Conservation (phyloP, 164 flowering plant species). For the Piper longum region DNA sequence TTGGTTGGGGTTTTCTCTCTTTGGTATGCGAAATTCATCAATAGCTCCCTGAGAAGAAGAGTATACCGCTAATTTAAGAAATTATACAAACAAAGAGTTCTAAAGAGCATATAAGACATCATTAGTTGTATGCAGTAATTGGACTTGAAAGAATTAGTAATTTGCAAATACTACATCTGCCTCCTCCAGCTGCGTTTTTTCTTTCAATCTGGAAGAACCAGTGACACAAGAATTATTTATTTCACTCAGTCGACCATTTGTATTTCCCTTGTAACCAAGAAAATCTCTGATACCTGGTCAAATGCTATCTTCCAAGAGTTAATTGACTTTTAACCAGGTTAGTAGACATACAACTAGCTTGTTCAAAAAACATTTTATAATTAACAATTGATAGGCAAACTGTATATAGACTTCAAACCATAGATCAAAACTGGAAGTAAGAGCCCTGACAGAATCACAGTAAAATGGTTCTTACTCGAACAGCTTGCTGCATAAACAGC, state of each 20-base stretch:
- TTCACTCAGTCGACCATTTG: no score
- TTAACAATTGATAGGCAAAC: no score
- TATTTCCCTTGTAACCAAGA: no score
- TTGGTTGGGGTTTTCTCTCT: slow-evolving; percentile 54
- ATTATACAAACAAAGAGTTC: not conserved
- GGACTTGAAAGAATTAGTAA: not conserved
- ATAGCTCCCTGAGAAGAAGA: slow-evolving; percentile 49
- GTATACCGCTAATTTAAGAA: not conserved
- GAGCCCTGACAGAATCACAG: not conserved
- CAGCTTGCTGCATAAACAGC: slow-evolving; percentile 98
- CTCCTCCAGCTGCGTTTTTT: not conserved
- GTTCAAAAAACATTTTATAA: no score
- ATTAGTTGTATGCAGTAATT: no score
- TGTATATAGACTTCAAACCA: no score
- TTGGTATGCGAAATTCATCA: slow-evolving; percentile 75
- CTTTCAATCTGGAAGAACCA: not conserved
- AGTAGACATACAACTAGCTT: no score
- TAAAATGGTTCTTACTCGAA: slow-evolving; percentile 39
- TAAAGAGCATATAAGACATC: no score
- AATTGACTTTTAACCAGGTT: no score
- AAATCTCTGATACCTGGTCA: no score
- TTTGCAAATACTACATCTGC: not conserved
- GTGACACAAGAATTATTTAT: not conserved
- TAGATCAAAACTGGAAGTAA: no score
- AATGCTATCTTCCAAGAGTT: no score